A percentile compares a stretch with the other conserved stretches of the same genome.
phyloP scores from a whole-genome alignment of 2,329 filamentous ascomycete genomes.

The Paracamarosporium sp. region DNA sequence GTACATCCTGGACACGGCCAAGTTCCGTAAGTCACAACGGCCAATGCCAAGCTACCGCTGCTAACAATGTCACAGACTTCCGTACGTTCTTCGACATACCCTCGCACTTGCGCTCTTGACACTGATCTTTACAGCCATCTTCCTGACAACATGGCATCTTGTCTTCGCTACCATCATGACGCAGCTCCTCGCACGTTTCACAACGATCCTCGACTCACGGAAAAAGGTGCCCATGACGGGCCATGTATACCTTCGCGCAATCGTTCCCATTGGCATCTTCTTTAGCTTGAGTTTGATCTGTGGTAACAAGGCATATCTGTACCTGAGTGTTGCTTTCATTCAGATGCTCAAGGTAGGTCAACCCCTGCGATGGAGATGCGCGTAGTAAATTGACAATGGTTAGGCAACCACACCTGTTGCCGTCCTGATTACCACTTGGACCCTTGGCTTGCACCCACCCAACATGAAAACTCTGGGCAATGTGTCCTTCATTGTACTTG shows the following conservation, averaged over 20 bases:
- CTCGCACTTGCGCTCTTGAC: constrained; percentile 21
- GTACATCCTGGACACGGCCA: constrained; percentile 86
- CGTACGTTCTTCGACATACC: constrained; percentile 47
- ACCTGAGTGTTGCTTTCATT: constrained; percentile 95
- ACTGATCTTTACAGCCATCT: constrained; percentile 65
- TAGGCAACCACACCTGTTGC: constrained; percentile 94
- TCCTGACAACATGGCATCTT: constrained; percentile 91
- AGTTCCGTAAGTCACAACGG: constrained; percentile 71
- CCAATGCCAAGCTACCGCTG: constrained; percentile 1
- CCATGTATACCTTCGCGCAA: constrained; percentile 88
- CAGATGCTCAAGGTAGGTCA: constrained; percentile 91
- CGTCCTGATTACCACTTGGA: constrained; percentile 88
- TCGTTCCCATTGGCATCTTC: constrained; percentile 93
- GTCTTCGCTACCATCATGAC: constrained; percentile 93
- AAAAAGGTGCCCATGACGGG: constrained; percentile 98
- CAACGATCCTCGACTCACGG: constrained; percentile 86
- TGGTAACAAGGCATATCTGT: constrained; percentile 93
- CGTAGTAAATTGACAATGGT: constrained; percentile 16
- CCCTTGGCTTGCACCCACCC: constrained; percentile 80
- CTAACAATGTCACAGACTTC: constrained; percentile 51
- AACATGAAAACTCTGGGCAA: constrained; percentile 90
- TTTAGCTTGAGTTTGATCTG: constrained; percentile 97
- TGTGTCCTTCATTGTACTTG: constrained; percentile 91
- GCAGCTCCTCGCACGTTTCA: constrained; percentile 89
- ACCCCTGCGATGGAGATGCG: background rate